Evolutionary conservation across 106 monocot species (phyloP).

Genomic region (Platanthera zijinensis): DNA sequence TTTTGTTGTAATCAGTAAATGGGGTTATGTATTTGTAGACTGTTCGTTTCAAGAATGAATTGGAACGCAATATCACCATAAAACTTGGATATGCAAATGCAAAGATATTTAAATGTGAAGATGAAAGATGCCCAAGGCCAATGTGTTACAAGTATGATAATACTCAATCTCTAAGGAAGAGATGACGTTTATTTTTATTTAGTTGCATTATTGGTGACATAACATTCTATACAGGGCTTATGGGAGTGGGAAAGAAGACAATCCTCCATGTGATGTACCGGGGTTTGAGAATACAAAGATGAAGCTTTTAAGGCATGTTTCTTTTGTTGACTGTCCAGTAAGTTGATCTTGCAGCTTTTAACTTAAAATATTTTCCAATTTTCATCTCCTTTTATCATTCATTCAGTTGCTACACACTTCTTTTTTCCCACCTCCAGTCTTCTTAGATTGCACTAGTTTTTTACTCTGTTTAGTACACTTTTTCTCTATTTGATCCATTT

Average conservation of each 20-base stretch:
- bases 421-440: too few relatives aligned
- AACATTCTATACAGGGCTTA: conserved; percentile 57
- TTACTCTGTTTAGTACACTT: too few relatives aligned
- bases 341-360: conserved; percentile 3
- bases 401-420: too few relatives aligned
- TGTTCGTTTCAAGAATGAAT: conserved; percentile 89
- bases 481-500: too few relatives aligned
- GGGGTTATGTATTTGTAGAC: conserved; percentile 45
- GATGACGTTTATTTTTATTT: too few relatives aligned
- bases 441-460: too few relatives aligned
- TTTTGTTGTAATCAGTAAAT: too few relatives aligned
- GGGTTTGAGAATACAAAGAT: conserved; percentile 88
- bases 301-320: conserved; percentile 94
- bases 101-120: conserved; percentile 96
- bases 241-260: conserved; percentile 96
- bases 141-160: conserved; percentile 87
- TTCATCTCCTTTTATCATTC: too few relatives aligned
- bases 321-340: conserved; percentile 95
- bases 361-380: too few relatives aligned
- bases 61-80: conserved; percentile 92
- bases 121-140: conserved; percentile 83
- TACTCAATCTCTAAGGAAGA: neutral
- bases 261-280: conserved; percentile 79
- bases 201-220: neutral
- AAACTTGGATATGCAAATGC: conserved; percentile 97